phyloP scores from a whole-genome alignment of 768 basidiomycete genomes.

The Sistotremastrum niveocremeum region DNA sequence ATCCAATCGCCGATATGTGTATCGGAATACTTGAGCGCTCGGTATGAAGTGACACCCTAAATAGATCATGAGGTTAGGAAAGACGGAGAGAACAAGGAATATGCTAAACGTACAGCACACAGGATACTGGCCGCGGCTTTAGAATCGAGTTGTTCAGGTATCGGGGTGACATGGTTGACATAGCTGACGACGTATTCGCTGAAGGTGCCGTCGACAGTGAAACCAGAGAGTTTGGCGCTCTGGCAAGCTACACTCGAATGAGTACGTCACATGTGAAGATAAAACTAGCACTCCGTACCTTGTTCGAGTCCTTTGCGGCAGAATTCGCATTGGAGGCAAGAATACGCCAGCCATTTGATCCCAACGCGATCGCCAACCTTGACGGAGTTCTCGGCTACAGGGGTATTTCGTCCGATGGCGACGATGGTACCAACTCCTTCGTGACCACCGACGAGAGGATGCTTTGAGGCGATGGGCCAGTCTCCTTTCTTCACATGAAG shows the following conservation, averaged over 20 bases:
- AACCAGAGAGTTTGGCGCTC: slow-evolving; percentile 50
- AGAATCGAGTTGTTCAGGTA: slow-evolving; percentile 55
- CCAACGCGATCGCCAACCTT: slow-evolving; percentile 72
- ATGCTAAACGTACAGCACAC: slow-evolving; percentile 44
- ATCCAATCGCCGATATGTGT: slow-evolving; percentile 61
- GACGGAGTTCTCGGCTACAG: slow-evolving; percentile 32
- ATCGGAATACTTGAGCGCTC: slow-evolving; percentile 63
- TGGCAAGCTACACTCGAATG: slow-evolving; percentile 34
- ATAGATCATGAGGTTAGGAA: not conserved
- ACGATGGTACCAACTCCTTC: slow-evolving; percentile 75
- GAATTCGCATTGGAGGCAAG: slow-evolving; percentile 61
- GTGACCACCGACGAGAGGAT: slow-evolving; percentile 69
- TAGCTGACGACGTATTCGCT: slow-evolving; percentile 58
- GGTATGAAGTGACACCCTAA: slow-evolving; percentile 75
- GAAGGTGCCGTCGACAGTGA: slow-evolving; percentile 69
- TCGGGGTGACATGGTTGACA: slow-evolving; percentile 62
- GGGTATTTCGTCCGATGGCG: slow-evolving; percentile 59
- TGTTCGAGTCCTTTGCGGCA: slow-evolving; percentile 71
- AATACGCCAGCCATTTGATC: slow-evolving; percentile 69
- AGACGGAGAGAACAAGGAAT: not conserved
- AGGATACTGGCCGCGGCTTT: slow-evolving; percentile 62
- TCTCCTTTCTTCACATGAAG: slow-evolving; percentile 63
- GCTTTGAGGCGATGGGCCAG: slow-evolving; percentile 61
- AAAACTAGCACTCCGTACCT: slow-evolving; percentile 25
- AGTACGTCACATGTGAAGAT: not conserved